These are phyloP conservation scores for Kalmusia sp. DNA, from an alignment of 2,329 filamentous ascomycete species.

Conservation along the genomic window DNA sequence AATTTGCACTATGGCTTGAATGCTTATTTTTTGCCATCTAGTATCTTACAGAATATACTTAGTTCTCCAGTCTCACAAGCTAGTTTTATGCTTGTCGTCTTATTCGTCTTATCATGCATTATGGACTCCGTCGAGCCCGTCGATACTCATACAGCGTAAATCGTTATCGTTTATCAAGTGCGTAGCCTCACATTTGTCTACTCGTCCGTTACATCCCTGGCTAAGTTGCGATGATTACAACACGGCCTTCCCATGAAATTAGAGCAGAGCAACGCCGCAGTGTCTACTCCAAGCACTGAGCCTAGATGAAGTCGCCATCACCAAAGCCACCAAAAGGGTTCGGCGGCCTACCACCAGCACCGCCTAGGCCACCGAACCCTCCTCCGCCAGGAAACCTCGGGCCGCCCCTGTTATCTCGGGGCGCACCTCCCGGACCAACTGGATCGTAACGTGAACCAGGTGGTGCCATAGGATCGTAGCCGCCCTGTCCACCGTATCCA, in stretches of 20 bases:
- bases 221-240: too few species aligned
- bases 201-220: too few species aligned
- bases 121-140: background rate
- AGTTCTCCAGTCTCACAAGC: too few species aligned
- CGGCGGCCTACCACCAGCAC: constrained; percentile 57
- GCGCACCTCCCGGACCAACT: constrained; percentile 62
- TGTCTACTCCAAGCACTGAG: background rate
- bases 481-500: constrained; percentile 58
- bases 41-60: too few species aligned
- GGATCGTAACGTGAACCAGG: constrained; percentile 94
- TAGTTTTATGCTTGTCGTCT: background rate
- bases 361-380: constrained; percentile 48
- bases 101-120: background rate
- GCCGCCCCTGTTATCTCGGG: constrained; percentile 44
- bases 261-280: too few species aligned
- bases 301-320: constrained; percentile 62
- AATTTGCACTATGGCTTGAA: too few species aligned
- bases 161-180: background rate
- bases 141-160: background rate
- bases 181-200: too few species aligned
- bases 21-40: too few species aligned
- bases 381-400: constrained; percentile 50
- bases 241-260: too few species aligned
- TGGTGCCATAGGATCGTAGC: constrained; percentile 75
- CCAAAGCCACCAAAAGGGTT: constrained; percentile 69